These are phyloP conservation scores for Grosmannia serpens DNA, from an alignment of 2,329 filamentous ascomycete species.

Conservation along the genomic window DNA sequence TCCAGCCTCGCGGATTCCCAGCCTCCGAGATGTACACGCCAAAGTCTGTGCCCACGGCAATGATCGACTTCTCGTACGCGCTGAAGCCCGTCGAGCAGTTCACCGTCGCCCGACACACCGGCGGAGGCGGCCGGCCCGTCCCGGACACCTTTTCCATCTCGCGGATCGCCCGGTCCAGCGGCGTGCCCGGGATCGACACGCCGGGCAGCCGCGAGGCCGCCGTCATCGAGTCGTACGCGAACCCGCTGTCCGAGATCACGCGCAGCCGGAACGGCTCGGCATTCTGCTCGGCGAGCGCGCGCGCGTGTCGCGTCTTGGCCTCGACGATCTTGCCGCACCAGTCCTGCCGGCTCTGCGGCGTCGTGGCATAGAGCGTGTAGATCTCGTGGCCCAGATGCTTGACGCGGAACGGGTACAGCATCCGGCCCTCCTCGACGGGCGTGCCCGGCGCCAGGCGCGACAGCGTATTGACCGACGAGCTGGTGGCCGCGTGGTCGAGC, in stretches of 20 bases:
- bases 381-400: constrained; percentile 92
- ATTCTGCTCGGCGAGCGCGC: constrained; percentile 80
- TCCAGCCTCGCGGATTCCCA: constrained; percentile 84
- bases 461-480: constrained; percentile 48
- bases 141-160: constrained; percentile 77
- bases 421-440: constrained; percentile 65
- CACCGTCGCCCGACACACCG: constrained; percentile 74
- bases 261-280: constrained; percentile 89
- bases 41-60: constrained; percentile 90
- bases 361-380: constrained; percentile 80
- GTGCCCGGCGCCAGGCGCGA: constrained; percentile 29
- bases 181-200: constrained; percentile 79
- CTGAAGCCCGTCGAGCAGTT: constrained; percentile 90
- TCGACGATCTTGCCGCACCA: constrained; percentile 94
- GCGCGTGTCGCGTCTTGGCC: constrained; percentile 87
- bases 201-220: constrained; percentile 47
- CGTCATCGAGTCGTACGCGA: constrained; percentile 61
- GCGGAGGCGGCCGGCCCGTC: constrained; percentile 54
- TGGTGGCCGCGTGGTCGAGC: constrained; percentile 58
- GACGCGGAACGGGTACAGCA: constrained; percentile 87
- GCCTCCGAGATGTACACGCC: constrained; percentile 86
- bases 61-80: constrained; percentile 71
- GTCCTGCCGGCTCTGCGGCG: constrained; percentile 61
- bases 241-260: constrained; percentile 85
- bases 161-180: constrained; percentile 78